Percentiles rank a stretch among this genome's conserved stretches.
These are phyloP conservation scores for Phaeophleospora eucalypticola DNA, from an alignment of 2,329 filamentous ascomycete genomes.

Conservation along the genomic window DNA sequence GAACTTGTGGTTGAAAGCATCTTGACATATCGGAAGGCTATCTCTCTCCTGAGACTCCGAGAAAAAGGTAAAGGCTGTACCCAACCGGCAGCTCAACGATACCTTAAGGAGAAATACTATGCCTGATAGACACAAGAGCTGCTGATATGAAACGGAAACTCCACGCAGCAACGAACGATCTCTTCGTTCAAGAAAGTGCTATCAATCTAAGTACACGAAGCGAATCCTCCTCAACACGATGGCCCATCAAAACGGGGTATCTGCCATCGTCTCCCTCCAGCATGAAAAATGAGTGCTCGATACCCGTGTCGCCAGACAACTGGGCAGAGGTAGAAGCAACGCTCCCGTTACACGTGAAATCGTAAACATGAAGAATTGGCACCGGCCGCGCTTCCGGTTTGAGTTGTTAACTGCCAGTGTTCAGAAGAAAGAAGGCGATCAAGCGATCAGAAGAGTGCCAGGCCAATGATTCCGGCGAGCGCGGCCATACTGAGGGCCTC, in stretches of 20 bases:
- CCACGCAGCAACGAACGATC: neutral
- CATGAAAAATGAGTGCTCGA: neutral
- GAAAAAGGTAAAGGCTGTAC: no score
- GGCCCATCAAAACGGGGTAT: neutral
- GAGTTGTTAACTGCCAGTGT: neutral
- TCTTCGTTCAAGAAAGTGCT: neutral
- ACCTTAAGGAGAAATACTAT: no score
- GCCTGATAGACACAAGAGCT: no score
- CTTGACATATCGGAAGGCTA: no score
- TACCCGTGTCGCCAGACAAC: neutral
- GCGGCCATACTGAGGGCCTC: conserved; percentile 18
- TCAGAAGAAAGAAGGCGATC: conserved; percentile 9
- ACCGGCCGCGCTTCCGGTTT: neutral
- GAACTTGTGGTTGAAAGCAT: no score
- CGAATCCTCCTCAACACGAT: neutral
- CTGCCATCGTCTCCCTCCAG: neutral
- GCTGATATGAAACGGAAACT: no score
- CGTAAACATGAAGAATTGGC: conserved; percentile 5
- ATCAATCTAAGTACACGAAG: neutral
- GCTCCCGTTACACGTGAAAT: conserved; percentile 4
- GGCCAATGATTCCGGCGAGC: conserved; percentile 18
- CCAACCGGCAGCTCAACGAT: no score
- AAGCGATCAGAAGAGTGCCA: conserved; percentile 11
- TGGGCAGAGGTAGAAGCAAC: neutral
- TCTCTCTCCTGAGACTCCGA: no score